These are phyloP conservation scores for Prototheca cutis DNA, from an alignment of 163 green algal species.

Conservation along the genomic window DNA sequence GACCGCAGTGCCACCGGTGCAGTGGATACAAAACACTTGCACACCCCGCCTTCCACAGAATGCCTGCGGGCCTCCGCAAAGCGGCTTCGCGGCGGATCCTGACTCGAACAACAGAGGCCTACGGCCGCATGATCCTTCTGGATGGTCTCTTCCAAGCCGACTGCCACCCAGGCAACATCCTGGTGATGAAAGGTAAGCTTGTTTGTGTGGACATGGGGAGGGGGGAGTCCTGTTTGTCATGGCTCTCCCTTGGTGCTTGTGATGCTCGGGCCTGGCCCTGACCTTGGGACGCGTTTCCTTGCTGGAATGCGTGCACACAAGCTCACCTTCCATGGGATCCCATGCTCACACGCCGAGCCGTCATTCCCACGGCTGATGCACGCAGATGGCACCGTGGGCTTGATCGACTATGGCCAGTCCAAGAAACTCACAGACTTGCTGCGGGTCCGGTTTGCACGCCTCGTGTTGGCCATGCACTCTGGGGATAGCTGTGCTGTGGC, in stretches of 20 bases:
- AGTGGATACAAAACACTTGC: too few relatives aligned
- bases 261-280: too few relatives aligned
- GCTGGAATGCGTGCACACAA: too few relatives aligned
- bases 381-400: slow-evolving; percentile 50
- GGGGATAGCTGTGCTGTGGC: slow-evolving; percentile 28
- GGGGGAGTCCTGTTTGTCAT: background rate
- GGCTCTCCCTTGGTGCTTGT: too few relatives aligned
- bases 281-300: too few relatives aligned
- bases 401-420: slow-evolving; percentile 86
- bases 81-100: slow-evolving; percentile 41
- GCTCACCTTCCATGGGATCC: background rate
- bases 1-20: too few relatives aligned
- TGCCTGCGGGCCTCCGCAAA: slow-evolving; percentile 12
- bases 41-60: slow-evolving; percentile 21
- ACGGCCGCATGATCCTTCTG: slow-evolving; percentile 80
- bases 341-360: too few relatives aligned
- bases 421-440: slow-evolving; percentile 71
- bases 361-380: too few relatives aligned
- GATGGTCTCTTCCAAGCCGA: slow-evolving; percentile 78
- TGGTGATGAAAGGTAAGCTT: slow-evolving; percentile 49
- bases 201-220: background rate
- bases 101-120: slow-evolving; percentile 62
- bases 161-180: slow-evolving; percentile 77
- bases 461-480: slow-evolving; percentile 56
- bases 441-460: slow-evolving; percentile 49